These are phyloP conservation scores for Bullera alba DNA, from an alignment of 768 basidiomycete species.

Conservation along the genomic window DNA sequence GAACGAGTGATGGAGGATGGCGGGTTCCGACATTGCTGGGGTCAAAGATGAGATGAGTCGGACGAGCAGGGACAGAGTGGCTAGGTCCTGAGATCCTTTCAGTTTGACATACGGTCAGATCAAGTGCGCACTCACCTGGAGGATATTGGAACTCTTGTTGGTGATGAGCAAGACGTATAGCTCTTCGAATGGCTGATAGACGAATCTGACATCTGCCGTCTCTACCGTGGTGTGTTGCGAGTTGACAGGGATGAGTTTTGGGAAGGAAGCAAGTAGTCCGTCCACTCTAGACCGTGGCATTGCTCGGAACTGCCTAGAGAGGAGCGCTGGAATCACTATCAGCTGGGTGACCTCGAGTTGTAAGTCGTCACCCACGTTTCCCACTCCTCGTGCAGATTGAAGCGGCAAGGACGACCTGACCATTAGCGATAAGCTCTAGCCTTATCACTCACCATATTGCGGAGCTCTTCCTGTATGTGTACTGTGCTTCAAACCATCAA, in stretches of 20 bases:
- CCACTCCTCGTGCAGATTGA: constrained; percentile 44
- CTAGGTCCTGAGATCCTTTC: constrained; percentile 61
- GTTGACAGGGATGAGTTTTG: constrained; percentile 89
- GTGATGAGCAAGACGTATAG: constrained; percentile 96
- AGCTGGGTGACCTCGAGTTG: constrained; percentile 7
- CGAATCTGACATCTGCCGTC: constrained; percentile 89
- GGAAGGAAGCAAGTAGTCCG: constrained; percentile 91
- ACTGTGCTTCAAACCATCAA: too few relatives aligned
- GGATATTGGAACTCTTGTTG: constrained; percentile 96
- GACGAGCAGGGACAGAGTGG: constrained; percentile 88
- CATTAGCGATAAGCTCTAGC: not conserved
- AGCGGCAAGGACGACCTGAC: constrained; percentile 44
- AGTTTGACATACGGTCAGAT: not conserved
- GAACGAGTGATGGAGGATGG: constrained; percentile 83
- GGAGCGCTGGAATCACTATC: too few relatives aligned
- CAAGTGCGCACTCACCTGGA: constrained; percentile 53
- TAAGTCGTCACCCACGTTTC: constrained; percentile 39
- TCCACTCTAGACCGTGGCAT: constrained; percentile 89
- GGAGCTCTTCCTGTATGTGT: too few relatives aligned
- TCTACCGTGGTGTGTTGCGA: constrained; percentile 96
- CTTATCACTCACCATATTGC: constrained; percentile 15
- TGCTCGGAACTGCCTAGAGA: constrained; percentile 85
- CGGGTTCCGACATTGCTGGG: constrained; percentile 50
- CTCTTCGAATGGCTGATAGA: constrained; percentile 93
- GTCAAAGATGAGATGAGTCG: constrained; percentile 69